Base-by-base conservation (phyloP, 441 rosid species). In the Melastoma candidum region DNA sequence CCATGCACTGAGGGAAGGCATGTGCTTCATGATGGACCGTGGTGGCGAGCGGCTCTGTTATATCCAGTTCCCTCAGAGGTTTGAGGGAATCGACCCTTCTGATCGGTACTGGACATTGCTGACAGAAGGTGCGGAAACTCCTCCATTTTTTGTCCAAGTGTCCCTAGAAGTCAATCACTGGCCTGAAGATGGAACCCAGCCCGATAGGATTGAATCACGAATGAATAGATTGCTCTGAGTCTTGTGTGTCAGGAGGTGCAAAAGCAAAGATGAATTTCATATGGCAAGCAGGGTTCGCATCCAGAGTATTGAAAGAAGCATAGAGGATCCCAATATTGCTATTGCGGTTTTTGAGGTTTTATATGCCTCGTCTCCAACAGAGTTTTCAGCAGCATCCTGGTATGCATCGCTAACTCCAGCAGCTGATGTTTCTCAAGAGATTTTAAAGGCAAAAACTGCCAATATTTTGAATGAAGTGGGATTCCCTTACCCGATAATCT, bases 141-240 rank as follows among this genome's bases (percentile, higher is more conserved):
- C 99, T 63, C 99, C 99, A 49, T 90, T 82, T 77, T 87, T 94
- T 81, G 87, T 90, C 58, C 99, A 90, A 79, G 75, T 94, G 77
- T 77, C 90, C 53, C 80, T 94, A 94, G 96, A 90, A 74, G 95
- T 94, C 57, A 74, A 63, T 63, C 61, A 69, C 62, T 90, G 97
- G 97, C 97, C 99, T 54, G 88, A 83, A 63, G 99, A 85, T 73
- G 99, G 97, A 51, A 85, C 90, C 68, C 99, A 94, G 79, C 99
- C 99, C 47, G 99, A 85, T 69, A 90, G 84, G 67, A 73, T 90
- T 58, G 96, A 84, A 70, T 87, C 90, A 68, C 83, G 85, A 63
- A 77, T 90, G 75, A 94, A 85, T 65, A 86, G 74, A 63, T 64
- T 87, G 79, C 95, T 94, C 62, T 77, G 73, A 72, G 61, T 64